Base-by-base conservation (phyloP, 1,284 basidiomycete species). In the Fomitopsis betulina region DNA sequence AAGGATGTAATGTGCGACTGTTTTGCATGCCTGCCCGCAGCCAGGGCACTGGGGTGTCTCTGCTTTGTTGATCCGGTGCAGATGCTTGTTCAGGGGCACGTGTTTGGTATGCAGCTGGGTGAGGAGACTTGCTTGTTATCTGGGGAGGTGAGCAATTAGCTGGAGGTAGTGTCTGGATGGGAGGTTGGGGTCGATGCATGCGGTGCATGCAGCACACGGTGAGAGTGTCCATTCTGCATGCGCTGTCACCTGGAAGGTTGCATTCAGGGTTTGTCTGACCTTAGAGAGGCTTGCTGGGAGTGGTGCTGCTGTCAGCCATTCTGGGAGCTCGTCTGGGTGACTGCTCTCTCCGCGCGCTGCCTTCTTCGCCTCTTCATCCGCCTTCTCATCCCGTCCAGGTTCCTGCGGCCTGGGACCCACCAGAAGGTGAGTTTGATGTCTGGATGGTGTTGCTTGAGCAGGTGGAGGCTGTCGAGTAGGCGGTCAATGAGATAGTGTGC, bases 51-150 rank as follows among this genome's bases (percentile, higher is more conserved):
- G 5, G 4, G 68, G 63, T 7, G 64, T 59, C 17, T 63, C 55
- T 0, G 58, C 60, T n/a, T 32, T 38, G 0, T 45, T 12, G 9
- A 72, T 66, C 12, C 60, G 50, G 57, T 68, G 55, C 0, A 72
- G 65, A 58, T 71, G 61, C 13, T 54, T 30, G 42, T 67, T 60
- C 2, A 72, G 65, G 0, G 67, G 65, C 2, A 62, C 56, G 54
- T 71, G 68, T 12, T 66, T 65, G 0, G 69, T 64, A 2, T 65
- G 67, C 0, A 72, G 67, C 32, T 47, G 45, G 27, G 17, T 47
- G 21, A 47, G 27, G 2, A 47, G 45, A 30, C 47, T 50, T 2
- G 30, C 15, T 5, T 50, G 47, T 7, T 15, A 7, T 13, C n/a
- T 49, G 3, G 59, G 33, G 23, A 66, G 58, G 0, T 12, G 5